Evolutionary conservation across 2,329 filamentous ascomycete genomes (phyloP).

Genomic region (Pseudophaeomoniella oleicola): DNA sequence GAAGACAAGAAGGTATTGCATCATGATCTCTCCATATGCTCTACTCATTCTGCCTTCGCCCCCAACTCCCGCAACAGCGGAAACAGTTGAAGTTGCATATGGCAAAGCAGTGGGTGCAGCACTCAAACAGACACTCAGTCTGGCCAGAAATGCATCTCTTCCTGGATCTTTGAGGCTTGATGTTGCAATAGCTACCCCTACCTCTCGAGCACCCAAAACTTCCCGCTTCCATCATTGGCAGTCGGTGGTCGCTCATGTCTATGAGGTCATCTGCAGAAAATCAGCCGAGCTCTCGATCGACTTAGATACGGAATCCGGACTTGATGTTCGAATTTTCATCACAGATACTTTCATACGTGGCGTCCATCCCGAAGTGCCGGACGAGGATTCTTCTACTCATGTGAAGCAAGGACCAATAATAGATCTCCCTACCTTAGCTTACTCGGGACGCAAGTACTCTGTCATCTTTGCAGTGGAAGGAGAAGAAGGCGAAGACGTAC

Average conservation of each 20-base stretch:
- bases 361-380: not conserved
- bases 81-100: slow-evolving; percentile 44
- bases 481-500: slow-evolving; percentile 27
- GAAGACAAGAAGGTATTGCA: too few species aligned
- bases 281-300: slow-evolving; percentile 50
- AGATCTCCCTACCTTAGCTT: slow-evolving; percentile 31
- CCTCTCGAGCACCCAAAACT: slow-evolving; percentile 33
- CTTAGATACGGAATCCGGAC: slow-evolving; percentile 51
- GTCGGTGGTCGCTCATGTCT: slow-evolving; percentile 51
- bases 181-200: slow-evolving; percentile 49
- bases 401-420: slow-evolving; percentile 34
- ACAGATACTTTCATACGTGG: slow-evolving; percentile 30
- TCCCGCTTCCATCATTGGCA: slow-evolving; percentile 18
- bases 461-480: slow-evolving; percentile 12
- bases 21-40: slow-evolving; percentile 11
- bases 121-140: slow-evolving; percentile 19
- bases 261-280: slow-evolving; percentile 60
- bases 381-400: not conserved
- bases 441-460: slow-evolving; percentile 14
- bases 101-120: slow-evolving; percentile 41
- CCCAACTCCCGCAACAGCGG: slow-evolving; percentile 28
- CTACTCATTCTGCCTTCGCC: slow-evolving; percentile 53
- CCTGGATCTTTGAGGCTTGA: slow-evolving; percentile 32
- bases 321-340: slow-evolving; percentile 63
- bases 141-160: not conserved